Base-by-base conservation (phyloP, 208 protist species). In the Trypanosoma congolense region DNA sequence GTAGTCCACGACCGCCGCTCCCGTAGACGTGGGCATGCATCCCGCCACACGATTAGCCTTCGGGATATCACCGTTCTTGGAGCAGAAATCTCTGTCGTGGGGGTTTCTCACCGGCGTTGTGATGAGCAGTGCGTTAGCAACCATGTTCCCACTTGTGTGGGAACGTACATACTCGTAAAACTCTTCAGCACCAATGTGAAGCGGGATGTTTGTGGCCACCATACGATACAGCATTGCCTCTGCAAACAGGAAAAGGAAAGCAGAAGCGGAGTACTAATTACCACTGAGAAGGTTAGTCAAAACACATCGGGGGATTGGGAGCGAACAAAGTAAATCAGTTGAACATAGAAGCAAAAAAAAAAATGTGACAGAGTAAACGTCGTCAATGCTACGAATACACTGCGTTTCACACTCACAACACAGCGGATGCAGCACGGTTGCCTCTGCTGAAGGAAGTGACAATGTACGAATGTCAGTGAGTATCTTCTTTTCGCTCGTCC, bases 81-180 rank as follows among this genome's bases (percentile, higher is more conserved):
- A n/a, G n/a, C n/a, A n/a, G n/a, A n/a, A n/a, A n/a, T n/a, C n/a
- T n/a, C n/a, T n/a, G n/a, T n/a, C n/a, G n/a, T n/a, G n/a, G n/a
- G n/a, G n/a, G 33, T 38, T 38, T 6, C 12, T 12, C 9, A 6
- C 33, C 29, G 51, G 69, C 24, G 31, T n/a, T 42, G 54, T 60
- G 8, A 71, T 59, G 9, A 66, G 50, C 9, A 74, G 47, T 1
- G 67, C 61, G 22, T 70, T 68, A 25, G 49, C 47, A 3, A 67
- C 36, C 16, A 49, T 25, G 6, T 55, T 36, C 14, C 61, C 61
- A 31, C 61, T 33, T 36, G 33, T 26, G 38, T 81, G 61, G 5
- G 69, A 33, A 26, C 66, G 65, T 28, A 82, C 40, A 38, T 60
- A 49, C 48, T 77, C 70, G 56, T 82, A 82, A 55, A 82, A 82